Evolutionary conservation across 805 yeast genomes (phyloP).

Genomic region (Saccharomycopsis sp.): DNA sequence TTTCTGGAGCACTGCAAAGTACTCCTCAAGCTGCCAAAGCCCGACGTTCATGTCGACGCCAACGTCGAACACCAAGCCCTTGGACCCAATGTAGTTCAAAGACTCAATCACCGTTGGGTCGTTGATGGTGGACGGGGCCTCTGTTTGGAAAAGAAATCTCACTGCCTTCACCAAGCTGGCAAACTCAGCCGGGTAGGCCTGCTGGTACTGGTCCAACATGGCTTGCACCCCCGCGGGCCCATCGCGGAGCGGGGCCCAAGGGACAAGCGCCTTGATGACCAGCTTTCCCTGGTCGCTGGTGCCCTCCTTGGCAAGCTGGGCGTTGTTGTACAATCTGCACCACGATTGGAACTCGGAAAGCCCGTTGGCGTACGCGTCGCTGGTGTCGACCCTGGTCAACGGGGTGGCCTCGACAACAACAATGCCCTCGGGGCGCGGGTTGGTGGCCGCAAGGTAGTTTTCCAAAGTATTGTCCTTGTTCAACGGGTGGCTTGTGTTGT

Average conservation of each 20-base stretch:
- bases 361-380: too few relatives aligned
- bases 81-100: conserved; percentile 29
- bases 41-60: conserved; percentile 36
- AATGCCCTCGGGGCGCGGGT: conserved; percentile 1
- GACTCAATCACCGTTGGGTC: conserved; percentile 26
- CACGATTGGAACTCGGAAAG: conserved; percentile 4
- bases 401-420: conserved; percentile 8
- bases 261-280: conserved; percentile 29
- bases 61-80: conserved; percentile 31
- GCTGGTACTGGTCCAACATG: conserved; percentile 21
- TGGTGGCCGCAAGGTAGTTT: not conserved
- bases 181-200: conserved; percentile 15
- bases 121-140: conserved; percentile 31
- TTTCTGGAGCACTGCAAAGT: conserved; percentile 25
- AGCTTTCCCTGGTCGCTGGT: not conserved
- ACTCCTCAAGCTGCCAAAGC: conserved; percentile 34
- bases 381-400: too few relatives aligned
- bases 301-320: conserved; percentile 8
- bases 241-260: conserved; percentile 37
- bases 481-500: conserved; percentile 2
- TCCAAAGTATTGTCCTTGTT: conserved; percentile 6
- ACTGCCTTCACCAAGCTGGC: conserved; percentile 30
- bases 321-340: conserved; percentile 1
- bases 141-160: conserved; percentile 36
- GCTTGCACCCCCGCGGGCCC: conserved; percentile 25